Base-by-base conservation (phyloP, 345 rosid species). In the Gossypium bickii region DNA sequence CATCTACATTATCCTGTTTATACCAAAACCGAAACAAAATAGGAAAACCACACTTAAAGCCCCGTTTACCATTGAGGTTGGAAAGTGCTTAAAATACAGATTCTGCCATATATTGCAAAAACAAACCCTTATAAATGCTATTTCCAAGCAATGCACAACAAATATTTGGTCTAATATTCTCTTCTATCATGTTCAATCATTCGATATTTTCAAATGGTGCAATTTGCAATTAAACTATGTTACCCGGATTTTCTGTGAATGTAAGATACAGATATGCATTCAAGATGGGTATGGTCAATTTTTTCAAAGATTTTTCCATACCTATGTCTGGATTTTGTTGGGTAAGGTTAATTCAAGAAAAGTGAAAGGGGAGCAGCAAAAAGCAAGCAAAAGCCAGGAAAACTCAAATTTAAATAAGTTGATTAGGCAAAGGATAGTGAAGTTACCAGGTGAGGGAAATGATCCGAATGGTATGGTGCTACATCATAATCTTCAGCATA, bases 381-480 rank as follows among this genome's bases (percentile, higher is more conserved):
- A n/a, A n/a, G n/a, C n/a, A n/a, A n/a, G n/a, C n/a, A n/a, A n/a
- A n/a, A n/a, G n/a, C n/a, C n/a, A n/a, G n/a, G n/a, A n/a, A n/a
- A n/a, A n/a, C n/a, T n/a, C n/a, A n/a, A n/a, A n/a, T n/a, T n/a
- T n/a, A n/a, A n/a, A n/a, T n/a, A n/a, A n/a, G 6, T 48, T 68
- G 44, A 25, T 22, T 47, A 18, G 34, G 52, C 11, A 0, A 22
- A 41, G 55, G 58, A 24, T 74, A 20, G 9, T 48, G 69, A 67
- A 65, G 91, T 88, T 85, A 95, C 98, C 24, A 84, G 78, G 68
- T 81, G 83, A 53, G 91, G 88, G 78, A 85, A 76, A 77, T 82
- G 82, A 67, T 86, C 90, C 51, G 85, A 71, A 78, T 79, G 73
- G 45, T 82, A 86, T 8, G 93, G 89, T 38, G 83, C 76, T 62